Percentiles rank a stretch among this genome's conserved stretches.
Evolutionary conservation across 2,329 filamentous ascomycete species (phyloP).

Genomic region (Colletotrichum agaves): DNA sequence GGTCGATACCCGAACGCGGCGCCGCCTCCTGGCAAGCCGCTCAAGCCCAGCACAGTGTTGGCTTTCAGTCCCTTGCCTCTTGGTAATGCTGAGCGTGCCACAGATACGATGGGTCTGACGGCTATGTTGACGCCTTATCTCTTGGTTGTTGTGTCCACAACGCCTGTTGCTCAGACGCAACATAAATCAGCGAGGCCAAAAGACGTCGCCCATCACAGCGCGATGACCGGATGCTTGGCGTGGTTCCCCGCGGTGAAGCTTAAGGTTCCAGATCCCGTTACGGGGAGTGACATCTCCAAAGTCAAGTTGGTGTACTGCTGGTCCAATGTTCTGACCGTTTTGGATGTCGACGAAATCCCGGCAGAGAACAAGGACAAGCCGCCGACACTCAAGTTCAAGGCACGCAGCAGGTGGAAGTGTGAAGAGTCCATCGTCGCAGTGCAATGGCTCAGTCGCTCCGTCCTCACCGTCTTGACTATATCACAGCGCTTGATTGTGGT

Average conservation of each 20-base stretch:
- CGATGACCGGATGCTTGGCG: slow-evolving; percentile 91
- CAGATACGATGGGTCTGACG: slow-evolving; percentile 88
- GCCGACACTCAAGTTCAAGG: slow-evolving; percentile 80
- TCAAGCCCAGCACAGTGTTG: slow-evolving; percentile 94
- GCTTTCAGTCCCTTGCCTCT: slow-evolving; percentile 91
- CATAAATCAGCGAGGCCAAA: slow-evolving; percentile 93
- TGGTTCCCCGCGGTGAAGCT: slow-evolving; percentile 98
- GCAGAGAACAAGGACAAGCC: slow-evolving; percentile 80
- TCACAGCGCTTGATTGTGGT: slow-evolving; percentile 93
- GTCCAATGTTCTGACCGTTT: slow-evolving; percentile 95
- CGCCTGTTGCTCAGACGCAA: slow-evolving; percentile 94
- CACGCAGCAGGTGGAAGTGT: slow-evolving; percentile 89
- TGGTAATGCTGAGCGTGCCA: slow-evolving; percentile 91
- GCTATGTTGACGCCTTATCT: slow-evolving; percentile 97
- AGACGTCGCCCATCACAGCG: slow-evolving; percentile 87
- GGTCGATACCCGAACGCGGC: slow-evolving; percentile 86
- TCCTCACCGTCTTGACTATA: slow-evolving; percentile 90
- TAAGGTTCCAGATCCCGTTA: slow-evolving; percentile 76
- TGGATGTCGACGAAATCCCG: slow-evolving; percentile 84
- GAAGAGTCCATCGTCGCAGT: slow-evolving; percentile 96
- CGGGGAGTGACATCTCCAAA: slow-evolving; percentile 76
- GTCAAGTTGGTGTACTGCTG: slow-evolving; percentile 97
- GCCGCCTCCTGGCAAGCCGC: slow-evolving; percentile 69
- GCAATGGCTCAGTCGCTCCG: slow-evolving; percentile 95
- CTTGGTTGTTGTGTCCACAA: slow-evolving; percentile 96